These are phyloP conservation scores for Corymbia citriodora DNA, from an alignment of 441 rosid species.

Conservation along the genomic window DNA sequence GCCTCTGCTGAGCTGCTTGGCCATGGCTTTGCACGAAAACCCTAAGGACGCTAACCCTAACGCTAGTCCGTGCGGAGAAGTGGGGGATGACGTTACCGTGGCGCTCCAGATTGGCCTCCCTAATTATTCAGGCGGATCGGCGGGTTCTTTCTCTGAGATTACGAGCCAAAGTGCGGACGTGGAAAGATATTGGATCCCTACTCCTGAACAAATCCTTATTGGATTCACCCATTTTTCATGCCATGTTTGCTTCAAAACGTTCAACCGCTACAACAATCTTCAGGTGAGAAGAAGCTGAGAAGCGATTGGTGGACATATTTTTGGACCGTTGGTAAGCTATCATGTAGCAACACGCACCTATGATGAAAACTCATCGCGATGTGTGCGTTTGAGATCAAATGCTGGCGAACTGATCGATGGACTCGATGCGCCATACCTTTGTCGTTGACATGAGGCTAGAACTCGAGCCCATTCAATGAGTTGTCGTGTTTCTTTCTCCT, in stretches of 20 bases:
- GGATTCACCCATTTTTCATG: constrained; percentile 79
- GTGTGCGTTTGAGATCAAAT: not conserved
- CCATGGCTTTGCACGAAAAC: not conserved
- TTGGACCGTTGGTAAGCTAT: not conserved
- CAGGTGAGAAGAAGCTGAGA: constrained; percentile 35
- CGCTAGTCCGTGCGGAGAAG: constrained; percentile 2
- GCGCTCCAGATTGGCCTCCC: constrained; percentile 80
- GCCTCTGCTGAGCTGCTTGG: constrained; percentile 28
- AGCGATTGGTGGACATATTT: not conserved
- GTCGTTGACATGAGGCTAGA: not conserved
- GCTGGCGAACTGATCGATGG: not conserved
- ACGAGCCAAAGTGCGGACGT: not conserved
- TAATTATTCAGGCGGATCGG: constrained; percentile 8
- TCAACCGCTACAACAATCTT: constrained; percentile 90
- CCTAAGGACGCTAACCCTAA: constrained; percentile 18
- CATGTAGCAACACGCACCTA: not conserved
- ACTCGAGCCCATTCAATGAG: not conserved
- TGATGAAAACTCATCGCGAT: not conserved
- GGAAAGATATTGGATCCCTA: constrained; percentile 71
- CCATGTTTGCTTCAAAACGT: constrained; percentile 75
- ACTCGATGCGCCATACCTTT: not conserved
- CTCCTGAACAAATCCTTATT: constrained; percentile 58
- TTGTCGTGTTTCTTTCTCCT: not conserved
- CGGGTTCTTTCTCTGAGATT: not conserved
- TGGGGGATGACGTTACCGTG: constrained; percentile 39